Evolutionary conservation across 2,329 filamentous ascomycete genomes (phyloP).

Genomic region (Calonectria ilicicola): DNA sequence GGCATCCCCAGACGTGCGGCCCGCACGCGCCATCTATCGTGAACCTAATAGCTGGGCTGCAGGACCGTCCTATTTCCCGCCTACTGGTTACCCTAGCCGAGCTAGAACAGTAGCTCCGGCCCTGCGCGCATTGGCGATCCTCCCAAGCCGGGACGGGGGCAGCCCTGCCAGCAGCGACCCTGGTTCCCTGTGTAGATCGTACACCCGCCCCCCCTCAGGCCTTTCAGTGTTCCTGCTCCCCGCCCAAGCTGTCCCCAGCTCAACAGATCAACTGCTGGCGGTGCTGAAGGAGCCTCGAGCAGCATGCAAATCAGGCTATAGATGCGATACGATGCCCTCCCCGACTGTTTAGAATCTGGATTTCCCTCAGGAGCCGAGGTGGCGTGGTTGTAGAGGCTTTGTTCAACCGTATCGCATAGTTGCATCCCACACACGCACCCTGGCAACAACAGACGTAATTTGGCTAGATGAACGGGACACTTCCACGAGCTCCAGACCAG

Average conservation of each 20-base stretch:
- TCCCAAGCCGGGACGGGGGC: slow-evolving; percentile 30
- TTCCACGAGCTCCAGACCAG: slow-evolving; percentile 25
- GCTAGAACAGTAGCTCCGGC: slow-evolving; percentile 23
- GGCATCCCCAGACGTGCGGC: slow-evolving; percentile 22
- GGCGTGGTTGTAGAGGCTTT: slow-evolving; percentile 40
- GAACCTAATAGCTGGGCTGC: slow-evolving; percentile 14
- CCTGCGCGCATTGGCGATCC: slow-evolving; percentile 41
- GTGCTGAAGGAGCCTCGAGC: background rate
- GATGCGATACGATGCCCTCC: slow-evolving; percentile 37
- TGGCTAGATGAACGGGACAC: slow-evolving; percentile 26
- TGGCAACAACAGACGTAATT: slow-evolving; percentile 31
- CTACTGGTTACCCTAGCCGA: slow-evolving; percentile 18
- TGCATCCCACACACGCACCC: slow-evolving; percentile 35
- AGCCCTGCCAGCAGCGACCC: slow-evolving; percentile 38
- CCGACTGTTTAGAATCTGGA: slow-evolving; percentile 28
- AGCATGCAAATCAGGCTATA: slow-evolving; percentile 27
- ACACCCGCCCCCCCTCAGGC: slow-evolving; percentile 32
- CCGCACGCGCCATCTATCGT: slow-evolving; percentile 15
- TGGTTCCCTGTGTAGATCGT: slow-evolving; percentile 43
- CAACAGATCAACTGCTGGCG: slow-evolving; percentile 5
- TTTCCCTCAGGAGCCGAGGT: slow-evolving; percentile 43
- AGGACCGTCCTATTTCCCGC: slow-evolving; percentile 12
- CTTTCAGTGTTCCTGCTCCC: slow-evolving; percentile 17
- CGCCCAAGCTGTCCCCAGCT: slow-evolving; percentile 15
- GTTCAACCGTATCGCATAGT: slow-evolving; percentile 40